A percentile compares a stretch with the other conserved stretches of the same genome.
Conservation (phyloP, 768 basidiomycete species). For the Russula virescens region DNA sequence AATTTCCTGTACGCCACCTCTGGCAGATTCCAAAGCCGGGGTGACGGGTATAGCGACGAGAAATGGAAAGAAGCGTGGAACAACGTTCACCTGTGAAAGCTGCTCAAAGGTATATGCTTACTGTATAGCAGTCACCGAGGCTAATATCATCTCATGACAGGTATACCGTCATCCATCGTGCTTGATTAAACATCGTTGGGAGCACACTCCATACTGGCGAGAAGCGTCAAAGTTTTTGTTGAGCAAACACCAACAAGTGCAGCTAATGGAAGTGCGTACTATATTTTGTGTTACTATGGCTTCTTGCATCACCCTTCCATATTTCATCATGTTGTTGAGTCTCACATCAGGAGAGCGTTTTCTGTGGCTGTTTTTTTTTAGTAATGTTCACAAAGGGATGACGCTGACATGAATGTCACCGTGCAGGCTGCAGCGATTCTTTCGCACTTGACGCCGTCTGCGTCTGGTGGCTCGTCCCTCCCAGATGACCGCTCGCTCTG, state of each 20-base stretch:
- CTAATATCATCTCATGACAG: conserved; percentile 33
- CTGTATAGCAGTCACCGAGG: neutral
- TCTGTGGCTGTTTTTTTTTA: neutral
- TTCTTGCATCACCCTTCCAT: conserved; percentile 3
- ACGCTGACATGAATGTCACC: conserved; percentile 3
- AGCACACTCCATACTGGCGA: conserved; percentile 94
- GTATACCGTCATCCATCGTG: conserved; percentile 91
- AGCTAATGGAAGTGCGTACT: conserved; percentile 74
- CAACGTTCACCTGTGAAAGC: conserved; percentile 87
- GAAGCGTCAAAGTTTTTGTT: conserved; percentile 86
- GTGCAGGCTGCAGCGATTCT: conserved; percentile 88
- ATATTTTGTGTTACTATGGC: conserved; percentile 12
- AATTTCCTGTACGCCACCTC: conserved; percentile 18
- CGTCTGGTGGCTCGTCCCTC: conserved; percentile 63
- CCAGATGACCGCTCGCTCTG: conserved; percentile 93
- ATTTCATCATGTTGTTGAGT: neutral
- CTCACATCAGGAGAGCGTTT: neutral
- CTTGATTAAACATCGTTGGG: conserved; percentile 97
- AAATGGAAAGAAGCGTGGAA: conserved; percentile 69
- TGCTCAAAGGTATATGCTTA: conserved; percentile 73
- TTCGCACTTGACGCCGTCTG: conserved; percentile 71
- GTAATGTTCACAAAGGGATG: too few relatives aligned
- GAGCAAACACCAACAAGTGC: conserved; percentile 96
- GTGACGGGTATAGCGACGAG: conserved; percentile 31
- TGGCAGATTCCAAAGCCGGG: conserved; percentile 21